phyloP scores from a whole-genome alignment of 441 rosid genomes.

The Erysimum pusillum region DNA sequence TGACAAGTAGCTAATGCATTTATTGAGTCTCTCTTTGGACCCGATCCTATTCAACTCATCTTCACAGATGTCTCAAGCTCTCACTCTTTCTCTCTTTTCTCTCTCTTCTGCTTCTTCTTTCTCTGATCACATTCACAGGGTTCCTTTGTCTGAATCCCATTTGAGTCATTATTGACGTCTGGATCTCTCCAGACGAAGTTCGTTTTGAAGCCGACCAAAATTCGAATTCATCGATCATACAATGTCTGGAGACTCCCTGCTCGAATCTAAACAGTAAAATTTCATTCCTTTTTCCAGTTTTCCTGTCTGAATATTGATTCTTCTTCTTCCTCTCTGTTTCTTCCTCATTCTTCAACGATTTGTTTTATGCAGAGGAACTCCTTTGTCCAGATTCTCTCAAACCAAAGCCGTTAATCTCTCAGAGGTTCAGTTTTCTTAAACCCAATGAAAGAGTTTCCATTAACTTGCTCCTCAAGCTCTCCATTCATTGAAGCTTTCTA shows the following conservation, averaged over 20 bases:
- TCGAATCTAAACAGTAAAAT: conserved; percentile 46
- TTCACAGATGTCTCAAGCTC: conserved; percentile 46
- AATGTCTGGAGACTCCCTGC: conserved; percentile 51
- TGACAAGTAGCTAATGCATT: conserved; percentile 52
- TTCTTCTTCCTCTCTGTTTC: conserved; percentile 28
- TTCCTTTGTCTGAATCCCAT: conserved; percentile 37
- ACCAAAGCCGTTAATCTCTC: conserved; percentile 39
- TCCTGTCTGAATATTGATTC: conserved; percentile 31
- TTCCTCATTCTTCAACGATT: conserved; percentile 23
- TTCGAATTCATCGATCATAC: conserved; percentile 52
- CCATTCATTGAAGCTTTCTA: conserved; percentile 12
- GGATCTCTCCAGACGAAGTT: conserved; percentile 36
- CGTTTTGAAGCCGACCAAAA: conserved; percentile 50
- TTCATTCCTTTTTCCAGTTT: conserved; percentile 6
- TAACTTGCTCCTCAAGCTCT: conserved; percentile 40
- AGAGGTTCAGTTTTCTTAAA: conserved; percentile 23
- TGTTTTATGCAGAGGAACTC: conserved; percentile 50
- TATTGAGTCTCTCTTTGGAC: conserved; percentile 47
- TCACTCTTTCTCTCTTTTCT: conserved; percentile 30
- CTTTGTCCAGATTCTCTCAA: conserved; percentile 47
- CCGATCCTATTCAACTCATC: conserved; percentile 48
- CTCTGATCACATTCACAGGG: conserved; percentile 35
- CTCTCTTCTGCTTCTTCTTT: conserved; percentile 19
- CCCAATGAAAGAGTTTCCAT: not conserved
- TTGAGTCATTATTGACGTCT: conserved; percentile 42